Evolutionary conservation across 1,284 basidiomycete species (phyloP), one percentile per base, ranked within the genome.

Genomic region (Bjerkandera adusta): DNA sequence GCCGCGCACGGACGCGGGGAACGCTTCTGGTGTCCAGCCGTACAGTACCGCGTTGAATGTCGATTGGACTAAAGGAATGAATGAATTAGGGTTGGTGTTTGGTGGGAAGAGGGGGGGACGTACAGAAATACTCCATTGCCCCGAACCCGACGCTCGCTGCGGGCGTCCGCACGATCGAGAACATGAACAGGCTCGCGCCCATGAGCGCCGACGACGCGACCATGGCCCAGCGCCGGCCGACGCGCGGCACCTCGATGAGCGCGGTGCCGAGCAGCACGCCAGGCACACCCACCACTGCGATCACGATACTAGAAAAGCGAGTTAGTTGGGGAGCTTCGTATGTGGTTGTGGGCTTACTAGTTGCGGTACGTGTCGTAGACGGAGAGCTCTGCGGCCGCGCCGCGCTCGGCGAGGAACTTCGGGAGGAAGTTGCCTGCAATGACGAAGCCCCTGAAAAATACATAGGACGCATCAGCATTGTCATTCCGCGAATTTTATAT

Each of bases 51-150:
- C 52, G 43, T 53, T 53, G 40, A 53, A 50, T 22, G 48, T 50
- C 21, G 51, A 49, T 26, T 43, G 42, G 39, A 44, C 45, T 47
- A 27, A 11, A n/a, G 22, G n/a, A 20, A 13, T 38, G n/a, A n/a
- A n/a, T n/a, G n/a, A n/a, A n/a, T n/a, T n/a, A n/a, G n/a, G n/a
- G n/a, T n/a, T n/a, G n/a, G 5, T 16, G 6, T 8, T 35, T 25
- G 27, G 34, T 5, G 12, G 32, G 29, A 30, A 30, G 29, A 30
- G 29, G 29, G 29, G 29, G n/a, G 29, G 36, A 44, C 42, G 22
- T 24, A 50, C 45, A 53, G 30, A 50, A 53, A 30, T 53, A 53
- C 41, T 53, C 52, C 49, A 53, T 50, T 11, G 52, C 52, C 16
- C 50, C 50, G 41, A 53, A 50, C 12, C 52, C 52, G 21, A 53